Base-by-base conservation (phyloP, 192 early-diverging fungal species). In the Diversispora eburnea region DNA sequence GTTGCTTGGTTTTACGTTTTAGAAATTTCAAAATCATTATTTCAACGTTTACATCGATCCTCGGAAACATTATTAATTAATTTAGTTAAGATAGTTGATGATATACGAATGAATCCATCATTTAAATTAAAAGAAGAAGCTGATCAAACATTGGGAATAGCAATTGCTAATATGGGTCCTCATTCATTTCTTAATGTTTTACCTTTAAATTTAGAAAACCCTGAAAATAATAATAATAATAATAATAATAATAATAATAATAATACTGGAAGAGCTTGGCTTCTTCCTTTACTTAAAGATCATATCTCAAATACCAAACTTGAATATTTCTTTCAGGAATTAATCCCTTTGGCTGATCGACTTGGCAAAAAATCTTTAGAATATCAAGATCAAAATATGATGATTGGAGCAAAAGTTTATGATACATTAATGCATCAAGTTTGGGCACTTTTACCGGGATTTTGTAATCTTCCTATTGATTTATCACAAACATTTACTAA, bases 81-180 rank as follows among this genome's bases (percentile, higher is more conserved):
- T 8, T 78, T 89, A 66, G 75, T 94, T 13, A 75, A 77, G 13
- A 79, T 88, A 22, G 77, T 96, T 12, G 85, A 91, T 51, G 88
- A 87, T 33, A 86, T 98, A 76, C 89, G 95, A 43, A 91, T 95
- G 83, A 88, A 93, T 64, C 80, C 91, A 60, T 88, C 87, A 46
- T 92, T 94, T 81, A 88, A 89, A 56, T 91, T 89, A 80, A 97
- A 96, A 79, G 86, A 88, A 51, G 91, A 94, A 76, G 84, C 97
- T 42, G 96, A 98, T 51, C 83, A 84, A 8, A 90, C 91, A 1
- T 78, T 99, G 33, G 88, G 90, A 13, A 88, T 89, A 0, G 94
- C 94, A 10, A 86, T 95, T 65, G 83, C 88, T 41, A 86, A 89
- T 5, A 82, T 96, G 62, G 96, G 95, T 8, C 88, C 96, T 19